Percentiles rank a stretch among this genome's conserved stretches.
phyloP scores from a whole-genome alignment of 345 rosid genomes.

The Rhizophora apiculata region DNA sequence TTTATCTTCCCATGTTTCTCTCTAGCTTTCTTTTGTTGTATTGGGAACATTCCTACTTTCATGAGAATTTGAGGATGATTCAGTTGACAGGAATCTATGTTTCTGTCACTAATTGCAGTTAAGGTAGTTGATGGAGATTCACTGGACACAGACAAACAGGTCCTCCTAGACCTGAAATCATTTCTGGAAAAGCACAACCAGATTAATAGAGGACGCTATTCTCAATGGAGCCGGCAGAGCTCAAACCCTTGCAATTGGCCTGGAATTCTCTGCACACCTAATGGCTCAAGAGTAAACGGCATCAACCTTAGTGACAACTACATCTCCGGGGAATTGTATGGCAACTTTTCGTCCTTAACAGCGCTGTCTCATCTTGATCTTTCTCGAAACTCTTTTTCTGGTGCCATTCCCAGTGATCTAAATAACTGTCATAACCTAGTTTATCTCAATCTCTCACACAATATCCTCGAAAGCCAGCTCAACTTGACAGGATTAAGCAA shows the following conservation, averaged over 20 bases:
- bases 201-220: constrained; percentile 50
- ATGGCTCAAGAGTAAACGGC: constrained; percentile 55
- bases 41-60: background rate
- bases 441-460: constrained; percentile 77
- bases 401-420: constrained; percentile 56
- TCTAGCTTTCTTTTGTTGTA: background rate
- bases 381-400: constrained; percentile 56
- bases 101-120: constrained; percentile 31
- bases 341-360: constrained; percentile 62
- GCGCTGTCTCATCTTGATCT: constrained; percentile 66
- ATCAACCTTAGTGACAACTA: constrained; percentile 44
- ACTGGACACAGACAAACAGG: constrained; percentile 60
- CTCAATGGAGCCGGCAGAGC: constrained; percentile 44
- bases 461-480: constrained; percentile 51
- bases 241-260: constrained; percentile 64
- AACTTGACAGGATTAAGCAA: constrained; percentile 46
- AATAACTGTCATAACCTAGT: constrained; percentile 50
- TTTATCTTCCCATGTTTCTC: constrained; percentile 24
- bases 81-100: constrained; percentile 24
- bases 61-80: background rate
- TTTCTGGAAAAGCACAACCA: constrained; percentile 46
- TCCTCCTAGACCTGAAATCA: constrained; percentile 45
- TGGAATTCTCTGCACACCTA: constrained; percentile 52
- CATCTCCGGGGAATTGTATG: constrained; percentile 49
- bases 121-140: constrained; percentile 61